Base-by-base conservation (phyloP, 257 asterid species). In the Fraxinus anomala region DNA sequence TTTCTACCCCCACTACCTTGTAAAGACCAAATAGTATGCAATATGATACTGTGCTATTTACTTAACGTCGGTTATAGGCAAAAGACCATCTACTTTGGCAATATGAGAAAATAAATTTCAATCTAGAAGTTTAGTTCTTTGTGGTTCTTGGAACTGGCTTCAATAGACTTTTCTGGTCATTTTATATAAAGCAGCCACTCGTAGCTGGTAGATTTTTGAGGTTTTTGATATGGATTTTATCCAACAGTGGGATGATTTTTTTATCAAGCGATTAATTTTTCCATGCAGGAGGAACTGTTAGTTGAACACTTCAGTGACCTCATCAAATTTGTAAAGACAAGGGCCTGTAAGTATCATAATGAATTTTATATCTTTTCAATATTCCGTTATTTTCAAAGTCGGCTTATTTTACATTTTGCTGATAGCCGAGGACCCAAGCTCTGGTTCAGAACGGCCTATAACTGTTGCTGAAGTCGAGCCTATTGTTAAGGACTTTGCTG, bases 261-360 rank as follows among this genome's bases (percentile, higher is more conserved):
- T 39, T 74, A 26, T 23, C 76, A 73, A 76, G 59, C 76, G 68
- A 68, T 76, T 77, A 59, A 81, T 4, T 73, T 71, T 73, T 44
- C 26, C 67, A 81, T 81, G 86, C 96, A 95, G 98, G 99, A 96
- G 89, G 97, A 96, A 77, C 83, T 93, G 59, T 92, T 96, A 0
- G 85, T 84, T 80, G 98, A 93, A 85, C 99, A 96, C 87, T 96
- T 96, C 84, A 84, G 78, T 56, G 89, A 96, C 82, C 92, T 93
- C 19, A 93, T 96, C 81, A 91, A 93, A 87, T 96, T 96, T 84
- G 98, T 96, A 36, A 96, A 92, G 92, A 89, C 91, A 9, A 87
- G 97, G 89, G 97, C 94, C 66, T 88, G 97, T 93, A 87, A 71
- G 98, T 86, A 68, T 79, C 37, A 56, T 42, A 11, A 12, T 28